Base-by-base conservation (phyloP, 2,329 filamentous ascomycete genomes). In the Cercospora sp. region DNA sequence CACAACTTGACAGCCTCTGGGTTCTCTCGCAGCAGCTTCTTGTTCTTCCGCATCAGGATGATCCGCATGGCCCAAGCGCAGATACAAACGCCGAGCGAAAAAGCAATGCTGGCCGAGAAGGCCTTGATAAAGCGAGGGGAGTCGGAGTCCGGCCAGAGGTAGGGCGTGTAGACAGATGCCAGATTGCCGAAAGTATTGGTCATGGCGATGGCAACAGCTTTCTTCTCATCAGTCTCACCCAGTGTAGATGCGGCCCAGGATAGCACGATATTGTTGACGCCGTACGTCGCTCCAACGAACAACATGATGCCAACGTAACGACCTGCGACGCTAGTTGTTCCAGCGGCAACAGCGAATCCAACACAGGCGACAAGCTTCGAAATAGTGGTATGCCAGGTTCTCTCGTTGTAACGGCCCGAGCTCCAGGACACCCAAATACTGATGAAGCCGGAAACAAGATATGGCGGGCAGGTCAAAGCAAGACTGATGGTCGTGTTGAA, bases 221-320 rank as follows among this genome's bases (percentile, higher is more conserved):
- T 81, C 72, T 83, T 83, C 68, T 82, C 81, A 3, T 78, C 72
- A 0, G 81, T 81, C 58, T 82, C 79, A 2, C 79, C 80, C 7
- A 81, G 74, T 0, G 80, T 81, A 1, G 77, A 77, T 1, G 79
- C 79, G 1, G 80, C 79, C 81, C 81, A 83, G 36, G 36, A 42
- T n/a, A 42, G 36, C 16, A 42, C 36, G 13, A 42, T 42, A 7
- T 42, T 42, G 16, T 42, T 42, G 36, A 42, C 36, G 16, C 36
- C 36, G 36, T 42, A 42, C 9, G 36, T 42, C 6, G 36, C 36
- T n/a, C 36, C 36, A 8, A 42, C 36, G 6, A 42, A 42, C 36
- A 42, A n/a, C 36, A 42, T 42, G 36, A 42, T 42, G 16, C 36
- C 36, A 42, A 42, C 36, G 36, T 42, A 42, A 42, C 36, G 36